Conservation (phyloP, 2,329 filamentous ascomycete species). For the Teratosphaeria viscida region DNA sequence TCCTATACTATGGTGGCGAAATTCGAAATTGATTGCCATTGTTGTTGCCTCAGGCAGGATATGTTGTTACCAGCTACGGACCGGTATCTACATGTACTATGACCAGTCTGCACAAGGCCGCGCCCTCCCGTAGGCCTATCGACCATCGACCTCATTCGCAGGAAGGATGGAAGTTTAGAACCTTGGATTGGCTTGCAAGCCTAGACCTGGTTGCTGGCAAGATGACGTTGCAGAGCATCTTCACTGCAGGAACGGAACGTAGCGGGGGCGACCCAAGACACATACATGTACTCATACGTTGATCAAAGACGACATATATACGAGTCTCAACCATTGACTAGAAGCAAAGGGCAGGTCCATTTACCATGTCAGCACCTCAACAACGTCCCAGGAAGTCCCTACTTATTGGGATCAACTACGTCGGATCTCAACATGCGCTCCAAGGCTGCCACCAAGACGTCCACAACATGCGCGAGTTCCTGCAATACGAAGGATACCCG, state of each 20-base stretch:
- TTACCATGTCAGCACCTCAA: not conserved
- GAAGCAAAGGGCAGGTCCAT: not conserved
- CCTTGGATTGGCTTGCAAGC: not conserved
- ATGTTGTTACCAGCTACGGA: not conserved
- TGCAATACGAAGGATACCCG: slow-evolving; percentile 27
- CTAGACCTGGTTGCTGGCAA: not conserved
- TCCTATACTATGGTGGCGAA: not conserved
- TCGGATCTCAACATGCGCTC: slow-evolving; percentile 33
- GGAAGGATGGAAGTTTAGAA: not conserved
- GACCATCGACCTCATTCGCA: too few species aligned
- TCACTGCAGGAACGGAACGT: not conserved
- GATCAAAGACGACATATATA: not conserved
- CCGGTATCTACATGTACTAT: not conserved
- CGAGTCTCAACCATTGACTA: not conserved
- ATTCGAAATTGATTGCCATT: not conserved
- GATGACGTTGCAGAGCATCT: not conserved
- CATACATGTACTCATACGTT: too few species aligned
- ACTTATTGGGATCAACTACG: slow-evolving; percentile 45
- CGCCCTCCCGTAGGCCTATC: too few species aligned
- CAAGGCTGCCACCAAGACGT: slow-evolving; percentile 36
- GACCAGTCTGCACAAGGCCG: too few species aligned
- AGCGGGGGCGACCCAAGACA: not conserved
- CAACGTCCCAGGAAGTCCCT: slow-evolving; percentile 32
- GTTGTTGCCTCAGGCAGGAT: not conserved
- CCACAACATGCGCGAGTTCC: slow-evolving; percentile 38